Base-by-base conservation (phyloP, 164 flowering plant genomes). In the Taxillus chinensis region DNA sequence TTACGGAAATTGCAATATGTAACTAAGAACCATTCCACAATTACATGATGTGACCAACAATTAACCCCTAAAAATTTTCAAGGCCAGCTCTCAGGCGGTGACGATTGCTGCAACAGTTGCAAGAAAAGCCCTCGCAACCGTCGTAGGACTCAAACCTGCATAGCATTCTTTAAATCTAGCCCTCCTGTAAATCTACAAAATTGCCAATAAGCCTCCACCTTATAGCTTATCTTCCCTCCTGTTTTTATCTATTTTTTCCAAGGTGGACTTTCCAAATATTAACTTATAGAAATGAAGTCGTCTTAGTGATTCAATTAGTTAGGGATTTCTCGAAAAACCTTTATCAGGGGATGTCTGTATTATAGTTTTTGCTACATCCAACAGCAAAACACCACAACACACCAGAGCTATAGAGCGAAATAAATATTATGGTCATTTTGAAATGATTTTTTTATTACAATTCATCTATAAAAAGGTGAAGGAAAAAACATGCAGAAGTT, bases 71-170 rank as follows among this genome's bases (percentile, higher is more conserved):
- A 62, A 57, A 87, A n/a, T 0, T 73, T 87, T 87, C 52, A 79
- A 72, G 37, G 96, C 78, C n/a, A 83, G 74, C 73, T 92, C 98
- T 95, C 89, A 92, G 41, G 92, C n/a, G n/a, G n/a, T 71, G 60
- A 89, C 95, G 46, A 92, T 89, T 45, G 98, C 95, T 57, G 96
- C 91, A 55, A 91, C 96, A 77, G 89, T 92, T 61, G 98, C 98
- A 68, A 96, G 98, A 79, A 92, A 92, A 62, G 95, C 96, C 65
- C 96, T 80, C 27, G 73, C 74, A 52, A 89, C 61, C 12, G 98
- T n/a, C n/a, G n/a, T 92, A 8, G 96, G 96, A 45, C 92, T 86
- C 39, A 87, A 66, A 56, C 96, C 98, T 43, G 92, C 65, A 71
- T 89, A 92, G 71, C 92, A 92, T 69, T 91, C 95, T 70, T 73